Percentiles rank a stretch among this genome's conserved stretches.
These are phyloP conservation scores for Adansonia madagascariensis DNA, from an alignment of 441 rosid species.

Conservation along the genomic window DNA sequence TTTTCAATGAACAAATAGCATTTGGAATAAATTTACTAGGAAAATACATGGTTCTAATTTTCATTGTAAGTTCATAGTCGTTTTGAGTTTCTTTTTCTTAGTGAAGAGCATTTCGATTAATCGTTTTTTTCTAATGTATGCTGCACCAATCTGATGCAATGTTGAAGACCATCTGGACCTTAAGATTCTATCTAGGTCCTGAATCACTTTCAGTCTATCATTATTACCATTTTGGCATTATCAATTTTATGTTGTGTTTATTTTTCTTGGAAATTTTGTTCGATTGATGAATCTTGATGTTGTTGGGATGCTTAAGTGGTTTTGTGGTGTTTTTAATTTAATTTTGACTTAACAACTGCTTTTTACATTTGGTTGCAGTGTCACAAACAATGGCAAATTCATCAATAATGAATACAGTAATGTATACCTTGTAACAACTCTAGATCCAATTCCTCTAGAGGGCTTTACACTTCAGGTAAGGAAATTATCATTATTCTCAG, in stretches of 20 bases:
- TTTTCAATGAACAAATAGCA: not conserved
- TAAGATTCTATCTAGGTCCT: constrained; percentile 5
- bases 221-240: not conserved
- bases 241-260: not conserved
- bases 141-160: not conserved
- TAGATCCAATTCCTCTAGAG: constrained; percentile 82
- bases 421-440: constrained; percentile 80
- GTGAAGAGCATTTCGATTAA: not conserved
- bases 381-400: constrained; percentile 68
- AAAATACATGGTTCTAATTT: not conserved
- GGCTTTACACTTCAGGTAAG: constrained; percentile 94
- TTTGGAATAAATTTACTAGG: not conserved
- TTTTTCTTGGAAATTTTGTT: not conserved
- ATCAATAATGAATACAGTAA: constrained; percentile 85
- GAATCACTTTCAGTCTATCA: not conserved
- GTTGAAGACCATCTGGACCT: constrained; percentile 7
- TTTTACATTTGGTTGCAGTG: constrained; percentile 53
- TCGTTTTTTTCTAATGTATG: not conserved
- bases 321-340: constrained; percentile 7
- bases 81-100: not conserved
- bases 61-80: constrained; percentile 9
- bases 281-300: not conserved
- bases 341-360: not conserved
- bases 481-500: constrained; percentile 6
- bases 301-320: not conserved